A percentile compares a stretch with the other conserved stretches of the same genome.
phyloP scores from a whole-genome alignment of 345 rosid genomes.

The Arabis hirsuta region DNA sequence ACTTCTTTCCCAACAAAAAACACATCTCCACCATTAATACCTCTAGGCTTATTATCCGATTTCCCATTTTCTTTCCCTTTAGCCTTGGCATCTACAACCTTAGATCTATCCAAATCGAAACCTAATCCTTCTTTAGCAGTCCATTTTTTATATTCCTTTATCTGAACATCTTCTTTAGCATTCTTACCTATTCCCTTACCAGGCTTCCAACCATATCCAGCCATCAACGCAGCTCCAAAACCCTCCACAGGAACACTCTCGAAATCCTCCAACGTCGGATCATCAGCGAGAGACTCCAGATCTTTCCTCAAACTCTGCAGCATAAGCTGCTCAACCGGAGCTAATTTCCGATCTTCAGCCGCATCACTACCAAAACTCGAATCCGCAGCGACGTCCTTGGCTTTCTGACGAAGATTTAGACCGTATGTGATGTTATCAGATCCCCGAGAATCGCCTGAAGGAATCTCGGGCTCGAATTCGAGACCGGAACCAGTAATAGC shows the following conservation, averaged over 20 bases:
- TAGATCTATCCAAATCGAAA: slow-evolving; percentile 37
- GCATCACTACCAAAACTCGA: background rate
- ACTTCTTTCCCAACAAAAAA: slow-evolving; percentile 61
- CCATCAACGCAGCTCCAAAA: slow-evolving; percentile 67
- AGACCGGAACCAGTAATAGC: slow-evolving; percentile 45
- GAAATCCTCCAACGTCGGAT: slow-evolving; percentile 61
- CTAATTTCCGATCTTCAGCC: slow-evolving; percentile 17
- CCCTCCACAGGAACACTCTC: slow-evolving; percentile 75
- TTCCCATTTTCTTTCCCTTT: slow-evolving; percentile 17
- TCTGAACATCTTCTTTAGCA: slow-evolving; percentile 68
- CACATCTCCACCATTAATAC: slow-evolving; percentile 35
- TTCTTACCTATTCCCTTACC: slow-evolving; percentile 86
- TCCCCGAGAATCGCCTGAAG: slow-evolving; percentile 31
- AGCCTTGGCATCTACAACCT: slow-evolving; percentile 30
- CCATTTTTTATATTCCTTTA: slow-evolving; percentile 60
- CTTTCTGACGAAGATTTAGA: slow-evolving; percentile 54
- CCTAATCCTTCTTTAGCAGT: slow-evolving; percentile 67
- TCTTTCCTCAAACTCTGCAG: slow-evolving; percentile 58
- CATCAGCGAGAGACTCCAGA: slow-evolving; percentile 61
- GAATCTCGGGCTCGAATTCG: slow-evolving; percentile 55
- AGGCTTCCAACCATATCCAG: slow-evolving; percentile 85
- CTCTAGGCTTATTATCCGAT: slow-evolving; percentile 15
- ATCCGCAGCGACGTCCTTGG: background rate
- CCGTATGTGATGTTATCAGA: slow-evolving; percentile 55
- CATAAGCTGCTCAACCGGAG: slow-evolving; percentile 45